Conservation (phyloP, 2,329 filamentous ascomycete genomes). For the Beauveria caledonica region DNA sequence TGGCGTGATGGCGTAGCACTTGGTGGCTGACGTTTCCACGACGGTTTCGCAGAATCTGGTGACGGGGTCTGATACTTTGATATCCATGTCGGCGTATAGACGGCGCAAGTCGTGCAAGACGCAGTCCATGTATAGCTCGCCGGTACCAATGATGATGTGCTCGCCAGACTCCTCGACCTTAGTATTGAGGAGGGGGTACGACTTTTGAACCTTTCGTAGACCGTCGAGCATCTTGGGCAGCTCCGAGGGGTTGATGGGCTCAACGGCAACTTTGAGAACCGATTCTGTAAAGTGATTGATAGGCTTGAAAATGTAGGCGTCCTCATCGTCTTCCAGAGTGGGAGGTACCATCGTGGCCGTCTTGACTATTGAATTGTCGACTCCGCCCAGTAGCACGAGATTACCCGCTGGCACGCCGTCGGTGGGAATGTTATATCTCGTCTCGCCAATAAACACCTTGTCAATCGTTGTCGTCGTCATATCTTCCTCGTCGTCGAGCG, state of each 20-base stretch:
- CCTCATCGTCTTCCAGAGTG: conserved; percentile 76
- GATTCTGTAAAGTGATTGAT: conserved; percentile 94
- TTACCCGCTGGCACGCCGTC: conserved; percentile 92
- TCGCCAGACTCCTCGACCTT: conserved; percentile 98
- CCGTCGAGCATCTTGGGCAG: conserved; percentile 98
- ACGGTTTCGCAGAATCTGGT: conserved; percentile 97
- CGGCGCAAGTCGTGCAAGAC: conserved; percentile 88
- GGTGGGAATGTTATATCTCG: conserved; percentile 84
- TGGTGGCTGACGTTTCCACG: conserved; percentile 92
- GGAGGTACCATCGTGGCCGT: conserved; percentile 82
- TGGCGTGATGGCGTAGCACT: conserved; percentile 94
- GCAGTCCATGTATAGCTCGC: conserved; percentile 99
- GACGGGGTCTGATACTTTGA: conserved; percentile 96
- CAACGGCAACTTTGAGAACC: conserved; percentile 94
- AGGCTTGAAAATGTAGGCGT: conserved; percentile 90
- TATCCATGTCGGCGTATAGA: conserved; percentile 97
- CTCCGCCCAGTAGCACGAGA: conserved; percentile 81
- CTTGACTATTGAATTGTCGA: conserved; percentile 98
- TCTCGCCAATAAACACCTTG: conserved; percentile 84
- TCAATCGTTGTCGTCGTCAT: conserved; percentile 82
- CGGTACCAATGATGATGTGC: conserved; percentile 89
- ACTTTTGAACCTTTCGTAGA: conserved; percentile 93
- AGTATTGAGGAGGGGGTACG: conserved; percentile 88
- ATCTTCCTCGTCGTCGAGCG: conserved; percentile 94
- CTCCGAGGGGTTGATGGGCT: conserved; percentile 96